Evolutionary conservation across 495 filamentous ascomycete genomes (phyloP), one percentile per base, ranked within the genome.

Genomic region (Polyplosphaeria fusca): DNA sequence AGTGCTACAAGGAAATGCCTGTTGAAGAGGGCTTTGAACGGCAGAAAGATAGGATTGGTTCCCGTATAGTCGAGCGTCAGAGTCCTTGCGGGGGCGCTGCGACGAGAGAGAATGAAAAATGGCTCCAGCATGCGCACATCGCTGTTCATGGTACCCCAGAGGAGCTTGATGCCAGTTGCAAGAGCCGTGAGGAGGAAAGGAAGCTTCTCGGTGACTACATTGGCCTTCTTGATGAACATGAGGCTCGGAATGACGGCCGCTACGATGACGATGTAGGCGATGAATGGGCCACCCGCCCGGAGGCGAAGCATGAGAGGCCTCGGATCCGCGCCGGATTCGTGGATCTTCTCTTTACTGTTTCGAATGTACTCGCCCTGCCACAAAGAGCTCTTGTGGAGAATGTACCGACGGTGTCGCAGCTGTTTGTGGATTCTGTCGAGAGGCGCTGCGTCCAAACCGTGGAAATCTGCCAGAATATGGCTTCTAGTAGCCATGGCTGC

Each of bases 381-480:
- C 0, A 89, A 74, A 3, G 81, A 83, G 5, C 82, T 84, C 61
- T 87, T 87, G 48, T 84, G 82, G 5, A 89, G 70, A 16, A 82
- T 76, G 65, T 88, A 89, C 23, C 86, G 81, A 23, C 80, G 78
- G 43, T 80, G 65, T 42, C 79, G 80, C 16, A 89, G 76, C 55
- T 75, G 77, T 52, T 82, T 71, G 67, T 88, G 86, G 50, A 89
- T 88, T 43, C 79, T 74, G 35, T 79, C 67, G n/a, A 82, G 80
- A 1, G 70, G 76, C 5, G 82, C 84, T 0, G 79, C 78, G 65
- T 89, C 86, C 68, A 88, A 76, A 57, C 83, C 82, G 58, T 82
- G 82, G 60, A 89, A 88, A 63, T 89, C 86, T 68, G 79, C 82
- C 53, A 88, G 73, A 68, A 89, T 87, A 61, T 88, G 86, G 48